Evolutionary conservation across 192 early-diverging fungal genomes (phyloP).

Genomic region (Dimargaris xerosporica): DNA sequence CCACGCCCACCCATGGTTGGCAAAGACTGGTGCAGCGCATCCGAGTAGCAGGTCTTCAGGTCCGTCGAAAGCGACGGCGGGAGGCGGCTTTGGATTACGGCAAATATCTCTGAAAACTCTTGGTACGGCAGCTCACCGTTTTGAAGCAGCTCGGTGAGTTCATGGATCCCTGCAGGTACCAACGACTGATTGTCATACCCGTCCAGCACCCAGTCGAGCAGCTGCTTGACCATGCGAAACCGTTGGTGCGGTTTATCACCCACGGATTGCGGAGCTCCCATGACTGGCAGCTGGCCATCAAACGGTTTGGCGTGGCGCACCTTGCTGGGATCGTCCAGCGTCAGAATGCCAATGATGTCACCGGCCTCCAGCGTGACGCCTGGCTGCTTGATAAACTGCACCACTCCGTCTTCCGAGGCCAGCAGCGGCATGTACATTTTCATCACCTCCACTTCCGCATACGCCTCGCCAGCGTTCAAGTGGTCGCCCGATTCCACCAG

Average conservation of each 20-base stretch:
- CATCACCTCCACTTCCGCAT: constrained; percentile 99
- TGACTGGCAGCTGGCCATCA: constrained; percentile 48
- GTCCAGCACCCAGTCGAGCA: constrained; percentile 60
- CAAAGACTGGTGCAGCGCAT: background rate
- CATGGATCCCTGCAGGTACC: constrained; percentile 49
- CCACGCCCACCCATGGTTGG: background rate
- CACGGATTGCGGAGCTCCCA: constrained; percentile 62
- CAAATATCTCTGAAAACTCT: constrained; percentile 65
- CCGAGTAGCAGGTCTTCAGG: constrained; percentile 14
- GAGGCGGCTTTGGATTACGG: constrained; percentile 72
- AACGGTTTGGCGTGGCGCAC: constrained; percentile 83
- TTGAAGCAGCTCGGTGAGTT: constrained; percentile 56
- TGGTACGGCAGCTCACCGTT: constrained; percentile 71
- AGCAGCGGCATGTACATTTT: constrained; percentile 99
- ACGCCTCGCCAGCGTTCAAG: constrained; percentile 74
- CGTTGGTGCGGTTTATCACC: constrained; percentile 85
- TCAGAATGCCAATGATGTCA: constrained; percentile 84
- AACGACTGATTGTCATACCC: constrained; percentile 77
- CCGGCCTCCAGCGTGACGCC: constrained; percentile 71
- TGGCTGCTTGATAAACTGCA: constrained; percentile 77
- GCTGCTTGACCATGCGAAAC: constrained; percentile 40
- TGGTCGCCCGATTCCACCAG: constrained; percentile 89
- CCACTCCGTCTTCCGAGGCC: constrained; percentile 76
- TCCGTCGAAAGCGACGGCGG: constrained; percentile 46
- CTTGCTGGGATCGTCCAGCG: constrained; percentile 83